A percentile compares a stretch with the other conserved stretches of the same genome.
Evolutionary conservation across 148 eudicot species (phyloP).

Genomic region (Arctostaphylos glauca): DNA sequence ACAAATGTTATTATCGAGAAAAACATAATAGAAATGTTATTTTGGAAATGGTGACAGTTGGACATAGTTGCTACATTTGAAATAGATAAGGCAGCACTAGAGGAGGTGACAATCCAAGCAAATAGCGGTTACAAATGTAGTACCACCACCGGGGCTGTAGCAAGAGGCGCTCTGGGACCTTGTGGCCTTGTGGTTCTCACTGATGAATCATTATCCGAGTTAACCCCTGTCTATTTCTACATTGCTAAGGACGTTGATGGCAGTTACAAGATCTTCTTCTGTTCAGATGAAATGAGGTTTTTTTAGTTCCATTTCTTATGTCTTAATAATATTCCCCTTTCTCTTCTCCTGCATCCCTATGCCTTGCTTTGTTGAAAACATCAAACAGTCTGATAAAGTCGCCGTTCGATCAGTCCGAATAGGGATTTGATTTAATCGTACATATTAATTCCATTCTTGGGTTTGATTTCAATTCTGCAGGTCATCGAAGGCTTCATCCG

Average conservation of each 20-base stretch:
- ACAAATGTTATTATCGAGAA: neutral
- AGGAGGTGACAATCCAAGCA: conserved; percentile 36
- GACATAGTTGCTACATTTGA: conserved; percentile 70
- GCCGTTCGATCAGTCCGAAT: no score
- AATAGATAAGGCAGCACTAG: conserved; percentile 44
- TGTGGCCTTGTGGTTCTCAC: conserved; percentile 82
- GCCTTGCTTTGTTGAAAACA: no score
- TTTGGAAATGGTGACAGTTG: conserved; percentile 28
- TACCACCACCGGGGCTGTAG: conserved; percentile 41
- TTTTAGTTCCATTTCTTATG: neutral
- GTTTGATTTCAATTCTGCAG: conserved; percentile 24
- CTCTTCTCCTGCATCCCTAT: no score
- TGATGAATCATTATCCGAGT: conserved; percentile 59
- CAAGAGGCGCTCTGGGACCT: conserved; percentile 69
- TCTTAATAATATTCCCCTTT: no score
- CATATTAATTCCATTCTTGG: no score
- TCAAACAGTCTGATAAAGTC: no score
- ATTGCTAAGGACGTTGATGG: conserved; percentile 61
- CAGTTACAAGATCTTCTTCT: conserved; percentile 51
- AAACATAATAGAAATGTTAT: no score
- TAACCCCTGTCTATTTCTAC: conserved; percentile 82
- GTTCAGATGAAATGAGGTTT: conserved; percentile 74
- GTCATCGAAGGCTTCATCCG: conserved; percentile 65
- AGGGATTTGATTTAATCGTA: no score
- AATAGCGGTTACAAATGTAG: conserved; percentile 60